Conservation (phyloP, 2,329 filamentous ascomycete species). For the Trichoderma endophyticum region DNA sequence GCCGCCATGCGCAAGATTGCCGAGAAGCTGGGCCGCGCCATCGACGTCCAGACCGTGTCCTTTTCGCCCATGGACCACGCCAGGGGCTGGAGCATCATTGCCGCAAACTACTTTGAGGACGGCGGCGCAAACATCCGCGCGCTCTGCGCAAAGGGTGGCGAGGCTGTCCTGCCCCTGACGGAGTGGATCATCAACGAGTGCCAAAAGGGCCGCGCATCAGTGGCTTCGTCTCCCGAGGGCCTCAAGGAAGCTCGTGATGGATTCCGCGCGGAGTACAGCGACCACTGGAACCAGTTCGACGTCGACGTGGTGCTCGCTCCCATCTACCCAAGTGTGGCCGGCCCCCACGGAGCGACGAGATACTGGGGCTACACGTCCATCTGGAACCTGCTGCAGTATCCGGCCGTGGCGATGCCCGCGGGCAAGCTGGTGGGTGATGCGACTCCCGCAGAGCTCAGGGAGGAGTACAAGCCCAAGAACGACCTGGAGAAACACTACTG, state of each 20-base stretch:
- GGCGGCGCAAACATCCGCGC: constrained; percentile 75
- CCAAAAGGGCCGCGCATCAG: constrained; percentile 27
- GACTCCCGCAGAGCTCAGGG: not conserved
- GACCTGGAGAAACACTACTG: constrained; percentile 12
- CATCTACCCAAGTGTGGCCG: constrained; percentile 5
- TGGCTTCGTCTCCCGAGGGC: constrained; percentile 81
- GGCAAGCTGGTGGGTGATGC: not conserved
- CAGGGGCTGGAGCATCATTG: constrained; percentile 90
- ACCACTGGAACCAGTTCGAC: constrained; percentile 48
- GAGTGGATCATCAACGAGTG: constrained; percentile 17
- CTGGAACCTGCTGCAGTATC: constrained; percentile 18
- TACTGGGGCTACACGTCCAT: constrained; percentile 16
- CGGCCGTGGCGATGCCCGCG: constrained; percentile 3
- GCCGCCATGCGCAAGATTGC: constrained; percentile 95
- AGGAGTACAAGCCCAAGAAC: constrained; percentile 12
- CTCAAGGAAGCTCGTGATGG: constrained; percentile 80
- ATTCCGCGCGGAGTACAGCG: constrained; percentile 79
- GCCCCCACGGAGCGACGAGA: constrained; percentile 4
- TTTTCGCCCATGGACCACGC: constrained; percentile 30
- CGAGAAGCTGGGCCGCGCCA: constrained; percentile 81
- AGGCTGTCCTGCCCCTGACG: constrained; percentile 49
- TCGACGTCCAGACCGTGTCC: constrained; percentile 82
- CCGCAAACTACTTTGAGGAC: constrained; percentile 92
- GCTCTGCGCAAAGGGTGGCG: constrained; percentile 71
- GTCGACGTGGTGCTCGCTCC: not conserved